Percentiles rank a stretch among this genome's conserved stretches.
Conservation (phyloP, 495 filamentous ascomycete species). For the Aspergillus biplanus region DNA sequence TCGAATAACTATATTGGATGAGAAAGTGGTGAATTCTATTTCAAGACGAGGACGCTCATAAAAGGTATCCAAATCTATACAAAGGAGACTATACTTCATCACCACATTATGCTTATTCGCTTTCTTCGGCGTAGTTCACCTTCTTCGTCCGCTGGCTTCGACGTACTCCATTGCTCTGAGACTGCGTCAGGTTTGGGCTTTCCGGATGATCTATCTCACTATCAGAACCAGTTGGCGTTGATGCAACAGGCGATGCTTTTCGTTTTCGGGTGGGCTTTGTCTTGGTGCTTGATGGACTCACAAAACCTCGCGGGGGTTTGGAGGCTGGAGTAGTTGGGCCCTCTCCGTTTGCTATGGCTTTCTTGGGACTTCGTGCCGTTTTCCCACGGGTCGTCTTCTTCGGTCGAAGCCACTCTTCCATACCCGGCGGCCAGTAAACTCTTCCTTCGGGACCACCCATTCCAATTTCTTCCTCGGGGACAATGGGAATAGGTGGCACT, state of each 20-base stretch:
- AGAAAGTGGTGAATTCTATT: too few species aligned
- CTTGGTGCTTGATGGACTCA: slow-evolving; percentile 27
- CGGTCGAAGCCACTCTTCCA: slow-evolving; percentile 89
- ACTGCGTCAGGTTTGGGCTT: slow-evolving; percentile 15
- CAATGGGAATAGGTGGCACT: slow-evolving; percentile 41
- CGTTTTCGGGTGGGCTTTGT: slow-evolving; percentile 40
- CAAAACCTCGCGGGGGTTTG: slow-evolving; percentile 22
- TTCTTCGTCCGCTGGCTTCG: slow-evolving; percentile 45
- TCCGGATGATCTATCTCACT: slow-evolving; percentile 24
- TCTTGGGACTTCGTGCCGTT: slow-evolving; percentile 29
- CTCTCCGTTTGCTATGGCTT: slow-evolving; percentile 29
- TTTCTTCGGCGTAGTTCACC: slow-evolving; percentile 53
- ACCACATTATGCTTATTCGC: slow-evolving; percentile 23
- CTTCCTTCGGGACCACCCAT: slow-evolving; percentile 88
- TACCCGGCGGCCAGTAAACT: slow-evolving; percentile 90
- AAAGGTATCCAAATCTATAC: background rate
- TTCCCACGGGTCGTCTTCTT: slow-evolving; percentile 73
- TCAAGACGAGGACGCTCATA: background rate
- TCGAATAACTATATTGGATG: too few species aligned
- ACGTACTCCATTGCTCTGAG: slow-evolving; percentile 26
- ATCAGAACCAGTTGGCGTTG: slow-evolving; percentile 35
- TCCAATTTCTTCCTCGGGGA: slow-evolving; percentile 72
- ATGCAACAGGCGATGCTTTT: slow-evolving; percentile 33
- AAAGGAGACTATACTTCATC: background rate
- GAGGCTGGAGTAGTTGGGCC: slow-evolving; percentile 31